Percentiles rank a stretch among this genome's conserved stretches.
phyloP scores from a whole-genome alignment of 1,284 basidiomycete genomes.

The Earliella scabrosa region DNA sequence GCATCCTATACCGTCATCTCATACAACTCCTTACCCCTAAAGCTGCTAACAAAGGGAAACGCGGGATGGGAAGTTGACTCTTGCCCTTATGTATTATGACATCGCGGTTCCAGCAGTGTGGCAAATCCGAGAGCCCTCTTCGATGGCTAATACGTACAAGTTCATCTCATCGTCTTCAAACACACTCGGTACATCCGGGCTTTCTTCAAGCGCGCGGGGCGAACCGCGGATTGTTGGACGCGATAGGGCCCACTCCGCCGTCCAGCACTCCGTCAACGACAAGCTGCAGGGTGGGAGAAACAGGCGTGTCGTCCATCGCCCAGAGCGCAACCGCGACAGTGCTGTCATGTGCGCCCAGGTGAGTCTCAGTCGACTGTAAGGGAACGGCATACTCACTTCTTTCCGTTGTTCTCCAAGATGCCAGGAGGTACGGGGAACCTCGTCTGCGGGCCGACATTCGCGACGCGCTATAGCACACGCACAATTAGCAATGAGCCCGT shows the following conservation, averaged over 20 bases:
- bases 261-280: slow-evolving; percentile 62
- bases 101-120: too few species aligned
- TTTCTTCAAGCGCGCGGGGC: background rate
- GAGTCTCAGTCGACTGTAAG: background rate
- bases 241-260: slow-evolving; percentile 65
- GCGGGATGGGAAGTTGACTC: too few species aligned
- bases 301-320: slow-evolving; percentile 55
- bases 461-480: slow-evolving; percentile 27
- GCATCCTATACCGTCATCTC: too few species aligned
- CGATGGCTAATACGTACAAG: too few species aligned
- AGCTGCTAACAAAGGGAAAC: too few species aligned
- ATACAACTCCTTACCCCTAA: too few species aligned
- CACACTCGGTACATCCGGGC: too few species aligned
- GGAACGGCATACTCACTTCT: slow-evolving; percentile 56
- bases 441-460: slow-evolving; percentile 59
- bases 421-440: slow-evolving; percentile 80
- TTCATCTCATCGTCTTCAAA: too few species aligned
- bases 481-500: background rate
- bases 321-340: slow-evolving; percentile 76
- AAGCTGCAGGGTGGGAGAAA: slow-evolving; percentile 59
- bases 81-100: too few species aligned
- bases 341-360: slow-evolving; percentile 38
- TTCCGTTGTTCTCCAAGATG: slow-evolving; percentile 70
- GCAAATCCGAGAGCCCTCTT: too few species aligned
- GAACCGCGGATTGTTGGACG: slow-evolving; percentile 56